Conservation (phyloP, 2,329 filamentous ascomycete species). For the Teratosphaeria epicoccoides region DNA sequence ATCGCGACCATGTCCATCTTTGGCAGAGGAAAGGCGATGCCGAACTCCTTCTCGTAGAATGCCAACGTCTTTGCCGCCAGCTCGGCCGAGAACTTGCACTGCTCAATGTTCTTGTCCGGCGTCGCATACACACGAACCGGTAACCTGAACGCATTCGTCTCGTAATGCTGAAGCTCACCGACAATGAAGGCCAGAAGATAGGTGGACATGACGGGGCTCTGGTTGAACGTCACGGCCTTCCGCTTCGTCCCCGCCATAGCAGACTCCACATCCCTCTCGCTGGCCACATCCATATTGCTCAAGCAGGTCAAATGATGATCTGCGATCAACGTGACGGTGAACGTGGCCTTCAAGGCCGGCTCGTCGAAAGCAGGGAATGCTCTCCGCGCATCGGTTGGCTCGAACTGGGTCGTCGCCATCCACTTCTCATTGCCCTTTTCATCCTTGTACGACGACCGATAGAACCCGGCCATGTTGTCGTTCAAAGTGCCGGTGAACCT, state of each 20-base stretch:
- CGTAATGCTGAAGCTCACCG: slow-evolving; percentile 86
- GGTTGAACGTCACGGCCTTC: slow-evolving; percentile 86
- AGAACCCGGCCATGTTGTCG: slow-evolving; percentile 96
- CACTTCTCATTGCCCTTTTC: slow-evolving; percentile 67
- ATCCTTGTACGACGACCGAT: slow-evolving; percentile 85
- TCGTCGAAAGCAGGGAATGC: slow-evolving; percentile 97
- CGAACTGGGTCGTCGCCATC: slow-evolving; percentile 89
- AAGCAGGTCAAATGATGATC: slow-evolving; percentile 85
- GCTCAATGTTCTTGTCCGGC: slow-evolving; percentile 77
- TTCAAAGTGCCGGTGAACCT: slow-evolving; percentile 73
- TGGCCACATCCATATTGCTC: slow-evolving; percentile 92
- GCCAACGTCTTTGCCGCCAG: slow-evolving; percentile 80
- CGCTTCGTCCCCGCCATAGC: slow-evolving; percentile 52
- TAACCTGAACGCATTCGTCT: slow-evolving; percentile 82
- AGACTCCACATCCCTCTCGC: slow-evolving; percentile 62
- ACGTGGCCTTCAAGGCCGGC: slow-evolving; percentile 83
- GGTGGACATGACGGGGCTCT: slow-evolving; percentile 87
- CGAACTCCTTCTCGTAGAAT: slow-evolving; percentile 94
- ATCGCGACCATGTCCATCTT: slow-evolving; percentile 98
- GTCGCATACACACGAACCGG: slow-evolving; percentile 92
- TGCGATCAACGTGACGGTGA: slow-evolving; percentile 81
- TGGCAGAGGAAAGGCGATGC: slow-evolving; percentile 72
- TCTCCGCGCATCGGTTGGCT: slow-evolving; percentile 83
- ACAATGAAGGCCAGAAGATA: slow-evolving; percentile 92
- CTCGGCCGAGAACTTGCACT: slow-evolving; percentile 81